phyloP scores from a whole-genome alignment of 441 rosid species.

The Sinapis alba region DNA sequence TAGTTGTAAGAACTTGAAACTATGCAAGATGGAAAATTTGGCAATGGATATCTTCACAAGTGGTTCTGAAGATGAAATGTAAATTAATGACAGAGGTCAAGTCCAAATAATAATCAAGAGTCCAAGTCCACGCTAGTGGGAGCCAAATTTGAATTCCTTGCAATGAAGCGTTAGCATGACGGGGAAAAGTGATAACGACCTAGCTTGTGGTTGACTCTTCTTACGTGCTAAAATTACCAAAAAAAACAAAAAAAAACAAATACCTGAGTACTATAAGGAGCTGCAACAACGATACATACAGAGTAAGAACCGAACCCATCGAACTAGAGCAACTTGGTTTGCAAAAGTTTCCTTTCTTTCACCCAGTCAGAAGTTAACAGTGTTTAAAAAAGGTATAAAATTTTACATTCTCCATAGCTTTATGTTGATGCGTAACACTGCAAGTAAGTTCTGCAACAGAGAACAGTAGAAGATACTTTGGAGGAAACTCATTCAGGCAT shows the following conservation, averaged over 20 bases:
- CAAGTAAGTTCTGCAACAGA: background rate
- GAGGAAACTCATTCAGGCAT: background rate
- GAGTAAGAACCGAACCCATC: background rate
- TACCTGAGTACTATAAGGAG: background rate
- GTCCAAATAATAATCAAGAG: background rate
- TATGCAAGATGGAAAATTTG: background rate
- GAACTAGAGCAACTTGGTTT: no score
- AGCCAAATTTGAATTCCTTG: background rate
- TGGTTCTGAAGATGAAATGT: background rate
- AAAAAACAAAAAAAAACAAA: background rate
- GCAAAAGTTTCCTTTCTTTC: no score
- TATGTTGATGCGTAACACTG: background rate
- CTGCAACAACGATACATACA: background rate
- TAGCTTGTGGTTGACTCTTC: background rate
- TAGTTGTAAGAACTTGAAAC: background rate
- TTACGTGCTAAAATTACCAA: background rate
- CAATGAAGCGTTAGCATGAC: background rate
- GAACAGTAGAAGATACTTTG: background rate
- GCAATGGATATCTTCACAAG: background rate
- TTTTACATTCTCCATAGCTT: background rate
- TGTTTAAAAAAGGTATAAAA: background rate
- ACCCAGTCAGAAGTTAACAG: background rate
- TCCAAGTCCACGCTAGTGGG: constrained; percentile 27
- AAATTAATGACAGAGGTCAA: background rate
- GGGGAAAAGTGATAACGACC: background rate